Evolutionary conservation across 2,329 filamentous ascomycete species (phyloP).

Genomic region (Diaporthe longicolla): DNA sequence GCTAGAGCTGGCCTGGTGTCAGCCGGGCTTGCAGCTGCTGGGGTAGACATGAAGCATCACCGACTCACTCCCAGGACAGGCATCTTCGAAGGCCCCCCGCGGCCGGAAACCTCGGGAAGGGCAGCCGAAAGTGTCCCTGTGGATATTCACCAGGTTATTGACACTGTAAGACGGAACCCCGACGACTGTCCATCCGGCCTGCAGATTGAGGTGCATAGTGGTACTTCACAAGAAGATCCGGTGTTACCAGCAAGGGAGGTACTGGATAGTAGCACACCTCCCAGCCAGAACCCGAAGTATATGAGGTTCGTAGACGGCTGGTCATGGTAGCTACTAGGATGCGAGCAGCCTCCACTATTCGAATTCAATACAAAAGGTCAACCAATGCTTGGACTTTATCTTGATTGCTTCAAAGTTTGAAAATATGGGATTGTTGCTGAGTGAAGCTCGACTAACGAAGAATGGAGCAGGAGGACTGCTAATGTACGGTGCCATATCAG

Average conservation of each 20-base stretch:
- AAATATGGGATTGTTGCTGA: background rate
- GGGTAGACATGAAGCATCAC: constrained; percentile 23
- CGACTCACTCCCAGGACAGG: constrained; percentile 19
- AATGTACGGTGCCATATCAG: no score
- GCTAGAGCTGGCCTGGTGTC: constrained; percentile 19
- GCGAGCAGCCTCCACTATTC: background rate
- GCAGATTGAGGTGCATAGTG: constrained; percentile 20
- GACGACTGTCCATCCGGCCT: constrained; percentile 13
- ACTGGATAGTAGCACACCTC: constrained; percentile 15
- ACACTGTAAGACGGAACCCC: background rate
- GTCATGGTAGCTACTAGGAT: background rate
- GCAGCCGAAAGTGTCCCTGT: background rate
- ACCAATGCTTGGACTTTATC: accelerated
- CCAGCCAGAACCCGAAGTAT: constrained; percentile 20
- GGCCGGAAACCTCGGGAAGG: background rate
- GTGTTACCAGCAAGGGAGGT: constrained; percentile 10
- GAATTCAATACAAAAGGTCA: background rate
- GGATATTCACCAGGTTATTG: constrained; percentile 16
- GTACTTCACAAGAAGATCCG: constrained; percentile 11
- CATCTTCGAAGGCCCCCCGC: background rate
- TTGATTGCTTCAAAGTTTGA: background rate
- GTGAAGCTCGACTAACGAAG: background rate
- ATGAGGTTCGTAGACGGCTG: constrained; percentile 24
- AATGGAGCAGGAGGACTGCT: background rate
- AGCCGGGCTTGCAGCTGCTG: constrained; percentile 18